A percentile compares a stretch with the other conserved stretches of the same genome.
phyloP scores from a whole-genome alignment of 129 eudicot species.

The Arctium lappa region DNA sequence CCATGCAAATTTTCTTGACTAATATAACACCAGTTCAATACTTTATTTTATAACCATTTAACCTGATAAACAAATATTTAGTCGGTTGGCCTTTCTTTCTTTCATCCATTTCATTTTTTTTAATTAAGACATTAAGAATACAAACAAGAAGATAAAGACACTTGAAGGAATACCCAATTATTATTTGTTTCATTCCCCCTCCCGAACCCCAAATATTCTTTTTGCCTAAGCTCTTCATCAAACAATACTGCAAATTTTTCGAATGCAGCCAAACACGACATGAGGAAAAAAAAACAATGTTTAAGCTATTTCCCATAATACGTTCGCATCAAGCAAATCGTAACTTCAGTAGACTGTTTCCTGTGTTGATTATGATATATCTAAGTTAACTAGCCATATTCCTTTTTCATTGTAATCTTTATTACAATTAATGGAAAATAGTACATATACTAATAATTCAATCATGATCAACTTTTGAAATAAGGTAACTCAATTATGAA shows the following conservation, averaged over 20 bases:
- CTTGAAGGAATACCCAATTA: background rate
- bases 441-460: background rate
- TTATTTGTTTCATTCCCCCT: background rate
- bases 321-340: background rate
- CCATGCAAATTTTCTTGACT: background rate
- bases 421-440: background rate
- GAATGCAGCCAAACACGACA: slow-evolving; percentile 10
- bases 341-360: background rate
- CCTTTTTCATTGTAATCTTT: background rate
- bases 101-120: background rate
- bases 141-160: background rate
- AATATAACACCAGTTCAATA: background rate
- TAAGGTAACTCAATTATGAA: background rate
- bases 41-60: background rate
- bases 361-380: background rate
- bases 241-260: background rate
- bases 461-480: background rate
- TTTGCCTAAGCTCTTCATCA: background rate
- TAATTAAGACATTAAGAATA: background rate
- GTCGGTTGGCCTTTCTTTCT: background rate
- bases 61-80: background rate
- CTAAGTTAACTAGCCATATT: background rate
- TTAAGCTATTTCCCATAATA: background rate
- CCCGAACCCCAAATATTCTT: background rate
- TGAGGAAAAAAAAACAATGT: background rate